A percentile compares a stretch with the other conserved stretches of the same genome.
These are phyloP conservation scores for Orychophragmus violaceus DNA, from an alignment of 345 rosid genomes.

Conservation along the genomic window DNA sequence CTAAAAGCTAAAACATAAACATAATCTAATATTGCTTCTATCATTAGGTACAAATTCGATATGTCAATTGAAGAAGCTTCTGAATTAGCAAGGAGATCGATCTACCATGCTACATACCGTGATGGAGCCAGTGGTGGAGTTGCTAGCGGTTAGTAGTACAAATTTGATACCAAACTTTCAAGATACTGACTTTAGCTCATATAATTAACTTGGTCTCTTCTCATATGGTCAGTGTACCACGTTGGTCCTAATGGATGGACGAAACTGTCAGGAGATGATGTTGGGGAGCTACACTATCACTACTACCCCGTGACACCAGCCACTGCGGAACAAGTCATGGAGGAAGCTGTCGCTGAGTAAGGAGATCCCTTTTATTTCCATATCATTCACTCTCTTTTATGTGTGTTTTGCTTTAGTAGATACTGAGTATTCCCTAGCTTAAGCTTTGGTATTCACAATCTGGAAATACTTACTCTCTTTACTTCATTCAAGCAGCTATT, in stretches of 20 bases:
- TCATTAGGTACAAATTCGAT: constrained; percentile 66
- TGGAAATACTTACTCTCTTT: neutral
- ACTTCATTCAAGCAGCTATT: neutral
- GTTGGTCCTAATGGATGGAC: constrained; percentile 97
- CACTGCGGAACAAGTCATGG: constrained; percentile 85
- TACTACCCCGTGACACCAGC: constrained; percentile 65
- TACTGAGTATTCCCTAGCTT: constrained; percentile 14
- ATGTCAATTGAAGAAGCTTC: constrained; percentile 91
- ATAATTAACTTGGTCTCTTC: neutral
- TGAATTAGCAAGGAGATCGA: constrained; percentile 90
- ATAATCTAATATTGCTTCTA: neutral
- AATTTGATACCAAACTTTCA: neutral
- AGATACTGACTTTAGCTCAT: neutral
- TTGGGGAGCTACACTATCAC: constrained; percentile 83
- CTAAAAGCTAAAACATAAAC: neutral
- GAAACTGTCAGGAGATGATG: constrained; percentile 95
- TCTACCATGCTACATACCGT: constrained; percentile 97
- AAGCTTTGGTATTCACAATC: constrained; percentile 4
- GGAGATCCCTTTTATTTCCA: neutral
- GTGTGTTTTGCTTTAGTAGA: constrained; percentile 6
- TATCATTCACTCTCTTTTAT: neutral
- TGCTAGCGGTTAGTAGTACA: constrained; percentile 67
- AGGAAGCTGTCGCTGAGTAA: constrained; percentile 41
- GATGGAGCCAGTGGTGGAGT: constrained; percentile 99
- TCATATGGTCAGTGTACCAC: constrained; percentile 61